Evolutionary conservation across 306 rosid genomes (phyloP).

Genomic region (Senna siamea): DNA sequence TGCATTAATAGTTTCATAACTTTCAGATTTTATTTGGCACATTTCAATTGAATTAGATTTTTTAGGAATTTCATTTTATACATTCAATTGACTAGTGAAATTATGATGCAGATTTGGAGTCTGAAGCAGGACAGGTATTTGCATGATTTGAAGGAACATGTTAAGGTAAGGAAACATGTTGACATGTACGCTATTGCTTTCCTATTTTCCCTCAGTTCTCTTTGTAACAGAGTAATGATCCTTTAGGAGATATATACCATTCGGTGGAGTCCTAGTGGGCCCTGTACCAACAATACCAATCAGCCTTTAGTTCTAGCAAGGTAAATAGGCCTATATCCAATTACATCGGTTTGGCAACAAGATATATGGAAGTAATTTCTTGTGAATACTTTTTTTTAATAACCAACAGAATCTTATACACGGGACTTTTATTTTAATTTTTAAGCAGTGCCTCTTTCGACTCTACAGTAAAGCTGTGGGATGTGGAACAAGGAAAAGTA

Average conservation of each 20-base stretch:
- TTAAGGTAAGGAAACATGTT: slow-evolving; percentile 47
- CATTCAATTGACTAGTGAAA: slow-evolving; percentile 21
- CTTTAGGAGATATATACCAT: slow-evolving; percentile 70
- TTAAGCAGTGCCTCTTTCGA: slow-evolving; percentile 67
- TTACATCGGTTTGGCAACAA: neutral
- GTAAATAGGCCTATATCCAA: slow-evolving; percentile 39
- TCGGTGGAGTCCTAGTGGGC: slow-evolving; percentile 75
- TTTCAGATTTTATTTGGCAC: neutral
- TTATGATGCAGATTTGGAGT: slow-evolving; percentile 62
- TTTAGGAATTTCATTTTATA: neutral
- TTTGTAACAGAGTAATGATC: slow-evolving; percentile 14
- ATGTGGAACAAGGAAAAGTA: slow-evolving; percentile 61
- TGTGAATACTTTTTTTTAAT: neutral
- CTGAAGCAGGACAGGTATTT: slow-evolving; percentile 56
- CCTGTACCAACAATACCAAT: slow-evolving; percentile 58
- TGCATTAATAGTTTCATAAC: neutral
- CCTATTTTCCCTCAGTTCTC: neutral
- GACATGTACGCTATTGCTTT: neutral
- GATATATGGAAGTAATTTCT: neutral
- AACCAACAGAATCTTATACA: slow-evolving; percentile 8
- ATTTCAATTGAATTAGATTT: neutral
- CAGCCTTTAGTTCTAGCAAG: slow-evolving; percentile 62
- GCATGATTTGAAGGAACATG: slow-evolving; percentile 65
- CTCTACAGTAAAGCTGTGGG: slow-evolving; percentile 68
- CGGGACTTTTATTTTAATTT: slow-evolving; percentile 17